Conservation (phyloP, 306 rosid genomes). For the Lathyrus aphaca region DNA sequence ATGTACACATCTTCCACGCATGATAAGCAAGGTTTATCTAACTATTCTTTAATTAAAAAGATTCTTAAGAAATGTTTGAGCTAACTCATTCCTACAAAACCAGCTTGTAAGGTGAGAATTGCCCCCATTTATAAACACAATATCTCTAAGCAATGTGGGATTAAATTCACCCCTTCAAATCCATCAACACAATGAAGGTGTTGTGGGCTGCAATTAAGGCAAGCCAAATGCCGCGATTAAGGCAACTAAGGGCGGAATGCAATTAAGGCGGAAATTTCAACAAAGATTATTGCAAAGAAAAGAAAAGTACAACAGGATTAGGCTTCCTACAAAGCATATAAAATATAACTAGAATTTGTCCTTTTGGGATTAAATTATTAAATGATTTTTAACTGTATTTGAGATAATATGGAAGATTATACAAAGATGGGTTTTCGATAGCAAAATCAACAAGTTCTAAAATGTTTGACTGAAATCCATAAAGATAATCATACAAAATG, state of each 20-base stretch:
- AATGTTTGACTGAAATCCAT: conserved; percentile 9
- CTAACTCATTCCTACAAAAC: too few species aligned
- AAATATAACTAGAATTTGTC: background rate
- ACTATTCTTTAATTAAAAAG: background rate
- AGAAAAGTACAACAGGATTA: conserved; percentile 8
- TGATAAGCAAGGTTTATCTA: conserved; percentile 20
- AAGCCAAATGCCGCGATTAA: too few species aligned
- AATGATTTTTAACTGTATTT: background rate
- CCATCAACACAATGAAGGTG: too few species aligned
- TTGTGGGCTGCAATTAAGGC: too few species aligned
- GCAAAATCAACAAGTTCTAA: conserved; percentile 6
- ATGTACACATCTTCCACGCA: background rate
- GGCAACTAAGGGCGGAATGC: too few species aligned
- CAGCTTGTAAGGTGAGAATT: too few species aligned
- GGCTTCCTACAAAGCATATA: background rate
- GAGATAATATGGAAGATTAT: conserved; percentile 24
- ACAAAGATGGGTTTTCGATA: conserved; percentile 4
- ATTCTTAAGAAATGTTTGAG: background rate
- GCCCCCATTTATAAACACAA: too few species aligned
- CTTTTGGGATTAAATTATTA: background rate
- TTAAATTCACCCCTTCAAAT: too few species aligned
- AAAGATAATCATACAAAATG: conserved; percentile 12
- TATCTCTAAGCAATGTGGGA: too few species aligned
- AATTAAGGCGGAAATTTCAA: too few species aligned
- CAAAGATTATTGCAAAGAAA: conserved; percentile 14